Percentiles rank a stretch among this genome's conserved stretches.
Conservation (phyloP, 176 grass and related monocot genomes). For the Aechmea fasciata region DNA sequence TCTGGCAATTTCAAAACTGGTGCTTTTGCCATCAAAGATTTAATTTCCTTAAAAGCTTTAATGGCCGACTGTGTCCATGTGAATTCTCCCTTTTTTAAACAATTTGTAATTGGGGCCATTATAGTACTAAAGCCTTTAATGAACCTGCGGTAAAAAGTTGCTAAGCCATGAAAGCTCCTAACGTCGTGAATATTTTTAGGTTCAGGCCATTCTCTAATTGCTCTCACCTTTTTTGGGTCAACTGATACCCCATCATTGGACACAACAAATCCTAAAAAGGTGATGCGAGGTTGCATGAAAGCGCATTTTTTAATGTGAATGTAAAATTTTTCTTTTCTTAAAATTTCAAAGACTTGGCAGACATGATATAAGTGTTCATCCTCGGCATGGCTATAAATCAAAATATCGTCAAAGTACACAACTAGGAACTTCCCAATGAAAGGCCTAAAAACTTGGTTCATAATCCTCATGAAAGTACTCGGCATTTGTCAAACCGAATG, state of each 20-base stretch:
- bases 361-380: not conserved
- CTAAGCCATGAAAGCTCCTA: not conserved
- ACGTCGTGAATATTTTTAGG: not conserved
- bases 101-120: not conserved
- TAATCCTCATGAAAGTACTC: not conserved
- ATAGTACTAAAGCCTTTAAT: not conserved
- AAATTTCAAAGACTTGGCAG: not conserved
- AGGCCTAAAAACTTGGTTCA: not conserved
- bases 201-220: not conserved
- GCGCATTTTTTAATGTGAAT: not conserved
- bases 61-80: not conserved
- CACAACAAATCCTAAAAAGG: slow-evolving; percentile 4
- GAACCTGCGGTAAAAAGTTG: not conserved
- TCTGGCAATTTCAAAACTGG: not conserved
- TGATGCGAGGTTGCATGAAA: not conserved
- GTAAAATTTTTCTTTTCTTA: not conserved
- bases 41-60: not conserved
- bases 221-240: not conserved
- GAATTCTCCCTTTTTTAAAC: not conserved
- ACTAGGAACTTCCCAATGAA: not conserved
- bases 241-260: not conserved
- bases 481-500: slow-evolving; percentile 4
- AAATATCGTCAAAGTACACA: slow-evolving; percentile 14
- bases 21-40: not conserved
- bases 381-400: not conserved